phyloP scores from a whole-genome alignment of 306 rosid species.

The Purshia tridentata region DNA sequence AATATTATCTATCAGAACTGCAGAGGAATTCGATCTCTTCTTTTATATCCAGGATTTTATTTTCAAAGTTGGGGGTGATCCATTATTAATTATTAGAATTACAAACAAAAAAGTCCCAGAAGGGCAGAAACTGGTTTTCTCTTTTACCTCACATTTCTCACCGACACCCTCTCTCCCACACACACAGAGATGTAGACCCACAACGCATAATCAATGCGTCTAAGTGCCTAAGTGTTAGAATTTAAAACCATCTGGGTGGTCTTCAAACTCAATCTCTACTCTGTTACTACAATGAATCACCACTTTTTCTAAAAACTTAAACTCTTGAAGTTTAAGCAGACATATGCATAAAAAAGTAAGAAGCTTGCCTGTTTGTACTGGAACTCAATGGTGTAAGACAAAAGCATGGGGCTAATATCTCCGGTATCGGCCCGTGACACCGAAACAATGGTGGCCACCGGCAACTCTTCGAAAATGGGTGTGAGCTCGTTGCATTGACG shows the following conservation, averaged over 20 bases:
- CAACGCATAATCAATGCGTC: no score
- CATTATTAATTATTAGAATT: no score
- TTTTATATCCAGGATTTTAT: no score
- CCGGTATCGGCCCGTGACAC: slow-evolving; percentile 80
- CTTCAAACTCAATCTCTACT: not conserved
- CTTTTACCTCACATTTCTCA: not conserved
- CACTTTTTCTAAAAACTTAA: not conserved
- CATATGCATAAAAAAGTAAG: not conserved
- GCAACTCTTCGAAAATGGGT: slow-evolving; percentile 70
- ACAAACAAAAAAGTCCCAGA: not conserved
- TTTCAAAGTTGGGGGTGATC: no score
- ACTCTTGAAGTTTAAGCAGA: not conserved
- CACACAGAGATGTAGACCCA: no score
- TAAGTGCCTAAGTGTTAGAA: not conserved
- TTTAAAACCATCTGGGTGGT: not conserved
- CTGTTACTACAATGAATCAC: not conserved
- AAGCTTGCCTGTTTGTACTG: slow-evolving; percentile 79
- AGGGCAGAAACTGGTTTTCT: not conserved
- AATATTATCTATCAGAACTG: no score
- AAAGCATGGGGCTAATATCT: slow-evolving; percentile 76
- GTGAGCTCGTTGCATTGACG: slow-evolving; percentile 40
- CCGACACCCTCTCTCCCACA: not conserved
- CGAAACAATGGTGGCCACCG: slow-evolving; percentile 57
- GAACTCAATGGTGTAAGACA: slow-evolving; percentile 74
- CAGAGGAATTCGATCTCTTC: no score